These are phyloP conservation scores for Neonectria coccinea DNA, from an alignment of 2,329 filamentous ascomycete species.

Conservation along the genomic window DNA sequence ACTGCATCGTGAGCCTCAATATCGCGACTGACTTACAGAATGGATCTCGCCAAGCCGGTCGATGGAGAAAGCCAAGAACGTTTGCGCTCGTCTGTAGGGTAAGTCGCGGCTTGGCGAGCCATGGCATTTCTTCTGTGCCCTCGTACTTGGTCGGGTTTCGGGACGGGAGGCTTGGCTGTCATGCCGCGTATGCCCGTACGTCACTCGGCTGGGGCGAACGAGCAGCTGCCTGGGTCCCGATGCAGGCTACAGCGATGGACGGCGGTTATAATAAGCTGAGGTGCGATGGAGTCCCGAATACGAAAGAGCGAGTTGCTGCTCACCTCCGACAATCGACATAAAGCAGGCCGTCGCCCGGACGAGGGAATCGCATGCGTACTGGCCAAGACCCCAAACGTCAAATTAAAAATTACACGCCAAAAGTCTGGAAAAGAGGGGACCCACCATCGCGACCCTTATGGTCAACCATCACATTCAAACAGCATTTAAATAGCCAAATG, in stretches of 20 bases:
- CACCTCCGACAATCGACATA: constrained; percentile 14
- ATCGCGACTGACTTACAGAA: neutral
- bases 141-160: constrained; percentile 5
- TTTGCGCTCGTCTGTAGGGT: constrained; percentile 1
- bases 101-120: constrained; percentile 17
- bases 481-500: too few species aligned
- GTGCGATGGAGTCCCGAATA: constrained; percentile 22
- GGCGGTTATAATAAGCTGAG: constrained; percentile 10
- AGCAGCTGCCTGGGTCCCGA: constrained; percentile 20
- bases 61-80: constrained; percentile 4
- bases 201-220: constrained; percentile 28
- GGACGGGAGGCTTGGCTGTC: constrained; percentile 20
- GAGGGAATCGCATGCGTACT: constrained; percentile 10
- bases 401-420: neutral
- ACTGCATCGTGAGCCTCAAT: neutral
- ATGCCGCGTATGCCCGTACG: constrained; percentile 38
- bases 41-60: constrained; percentile 8
- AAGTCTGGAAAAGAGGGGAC: too few species aligned
- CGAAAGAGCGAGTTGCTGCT: constrained; percentile 3
- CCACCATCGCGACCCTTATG: too few species aligned
- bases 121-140: neutral
- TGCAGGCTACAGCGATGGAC: neutral
- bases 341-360: constrained; percentile 6
- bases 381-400: constrained; percentile 13
- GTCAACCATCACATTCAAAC: too few species aligned